Evolutionary conservation across 768 basidiomycete genomes (phyloP).

Genomic region (Pleurotus ostreatus): DNA sequence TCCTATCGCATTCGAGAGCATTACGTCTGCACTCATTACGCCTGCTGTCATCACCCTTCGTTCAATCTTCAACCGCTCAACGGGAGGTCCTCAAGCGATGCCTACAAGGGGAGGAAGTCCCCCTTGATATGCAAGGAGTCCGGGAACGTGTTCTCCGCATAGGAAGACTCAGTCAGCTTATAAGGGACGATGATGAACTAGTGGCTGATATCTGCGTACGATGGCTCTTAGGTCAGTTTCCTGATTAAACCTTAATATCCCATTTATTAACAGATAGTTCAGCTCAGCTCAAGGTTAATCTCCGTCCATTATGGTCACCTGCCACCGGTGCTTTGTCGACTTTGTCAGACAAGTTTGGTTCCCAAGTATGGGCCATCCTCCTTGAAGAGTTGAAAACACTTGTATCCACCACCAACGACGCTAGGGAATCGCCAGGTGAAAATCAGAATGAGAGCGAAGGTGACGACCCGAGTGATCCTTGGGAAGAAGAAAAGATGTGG

Average conservation of each 20-base stretch:
- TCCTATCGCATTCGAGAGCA: slow-evolving; percentile 70
- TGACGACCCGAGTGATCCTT: slow-evolving; percentile 32
- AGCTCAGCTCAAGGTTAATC: slow-evolving; percentile 92
- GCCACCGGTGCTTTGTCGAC: slow-evolving; percentile 65
- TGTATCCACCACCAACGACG: slow-evolving; percentile 12
- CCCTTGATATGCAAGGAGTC: slow-evolving; percentile 74
- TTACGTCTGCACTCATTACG: slow-evolving; percentile 64
- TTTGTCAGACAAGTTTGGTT: slow-evolving; percentile 50
- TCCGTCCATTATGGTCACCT: slow-evolving; percentile 87
- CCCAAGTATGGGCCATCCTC: slow-evolving; percentile 67
- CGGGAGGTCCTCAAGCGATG: slow-evolving; percentile 60
- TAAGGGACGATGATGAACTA: slow-evolving; percentile 49
- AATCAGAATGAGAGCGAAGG: slow-evolving; percentile 10
- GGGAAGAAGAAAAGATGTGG: slow-evolving; percentile 78
- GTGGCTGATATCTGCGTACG: slow-evolving; percentile 61
- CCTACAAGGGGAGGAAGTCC: slow-evolving; percentile 76
- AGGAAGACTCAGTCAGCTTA: slow-evolving; percentile 60
- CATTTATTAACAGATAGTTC: not conserved
- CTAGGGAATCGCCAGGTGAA: slow-evolving; percentile 11
- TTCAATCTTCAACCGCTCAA: slow-evolving; percentile 38
- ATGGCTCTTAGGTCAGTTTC: slow-evolving; percentile 67
- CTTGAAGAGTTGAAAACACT: slow-evolving; percentile 56
- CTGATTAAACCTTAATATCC: slow-evolving; percentile 1
- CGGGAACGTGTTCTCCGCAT: slow-evolving; percentile 83
- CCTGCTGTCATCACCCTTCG: slow-evolving; percentile 52